phyloP scores from a whole-genome alignment of 164 flowering plant genomes.

The Buxus sempervirens region DNA sequence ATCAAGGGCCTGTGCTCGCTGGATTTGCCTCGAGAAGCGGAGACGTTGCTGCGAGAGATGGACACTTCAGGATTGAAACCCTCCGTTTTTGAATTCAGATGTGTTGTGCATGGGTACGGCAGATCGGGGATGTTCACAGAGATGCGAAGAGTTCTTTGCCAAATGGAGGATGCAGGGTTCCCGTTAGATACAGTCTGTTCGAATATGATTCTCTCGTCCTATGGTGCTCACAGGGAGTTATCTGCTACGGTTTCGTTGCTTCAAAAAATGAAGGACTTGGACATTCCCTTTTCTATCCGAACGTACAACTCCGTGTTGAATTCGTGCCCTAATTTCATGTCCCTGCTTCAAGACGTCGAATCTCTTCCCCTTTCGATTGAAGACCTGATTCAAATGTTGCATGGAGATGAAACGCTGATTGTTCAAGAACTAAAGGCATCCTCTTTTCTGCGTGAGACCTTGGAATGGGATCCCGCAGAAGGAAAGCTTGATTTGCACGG shows the following conservation, averaged over 20 bases:
- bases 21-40: constrained; percentile 57
- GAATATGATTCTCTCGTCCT: constrained; percentile 69
- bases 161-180: constrained; percentile 54
- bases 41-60: constrained; percentile 53
- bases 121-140: constrained; percentile 50
- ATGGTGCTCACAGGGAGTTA: constrained; percentile 44
- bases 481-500: constrained; percentile 89
- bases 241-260: constrained; percentile 56
- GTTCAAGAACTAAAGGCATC: constrained; percentile 50
- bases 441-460: constrained; percentile 38
- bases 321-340: constrained; percentile 56
- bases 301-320: constrained; percentile 81
- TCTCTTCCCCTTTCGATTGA: constrained; percentile 46
- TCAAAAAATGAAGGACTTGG: constrained; percentile 44
- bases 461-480: constrained; percentile 52
- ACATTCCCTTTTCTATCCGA: constrained; percentile 44
- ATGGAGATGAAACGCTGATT: constrained; percentile 43
- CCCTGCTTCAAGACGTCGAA: constrained; percentile 32
- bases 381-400: constrained; percentile 36
- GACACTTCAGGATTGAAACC: constrained; percentile 40
- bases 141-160: constrained; percentile 39
- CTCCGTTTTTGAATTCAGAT: constrained; percentile 51
- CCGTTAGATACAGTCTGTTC: constrained; percentile 54
- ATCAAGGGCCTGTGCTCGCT: constrained; percentile 46
- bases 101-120: constrained; percentile 59